These are phyloP conservation scores for Penicillium expansum DNA, from an alignment of 2,329 filamentous ascomycete species.

Conservation along the genomic window DNA sequence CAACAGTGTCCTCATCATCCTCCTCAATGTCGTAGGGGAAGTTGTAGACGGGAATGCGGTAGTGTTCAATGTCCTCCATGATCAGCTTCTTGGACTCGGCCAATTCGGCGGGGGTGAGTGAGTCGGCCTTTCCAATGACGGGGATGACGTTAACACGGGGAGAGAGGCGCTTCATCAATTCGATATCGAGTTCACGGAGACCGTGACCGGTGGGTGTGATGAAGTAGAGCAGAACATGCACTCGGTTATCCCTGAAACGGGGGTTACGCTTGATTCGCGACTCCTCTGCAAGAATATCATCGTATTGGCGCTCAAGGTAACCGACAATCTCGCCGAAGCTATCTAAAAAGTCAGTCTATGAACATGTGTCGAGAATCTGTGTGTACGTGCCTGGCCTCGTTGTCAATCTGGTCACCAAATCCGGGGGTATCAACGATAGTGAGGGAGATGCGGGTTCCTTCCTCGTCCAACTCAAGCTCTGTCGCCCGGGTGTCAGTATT, in stretches of 20 bases:
- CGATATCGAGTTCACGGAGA: conserved; percentile 97
- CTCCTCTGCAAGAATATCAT: conserved; percentile 98
- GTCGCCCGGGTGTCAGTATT: conserved; percentile 31
- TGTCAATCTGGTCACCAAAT: conserved; percentile 98
- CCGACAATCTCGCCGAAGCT: conserved; percentile 98
- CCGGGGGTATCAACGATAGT: conserved; percentile 98
- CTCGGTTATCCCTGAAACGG: conserved; percentile 97
- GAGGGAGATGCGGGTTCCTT: conserved; percentile 95
- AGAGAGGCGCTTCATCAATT: conserved; percentile 98
- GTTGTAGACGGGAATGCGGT: conserved; percentile 99
- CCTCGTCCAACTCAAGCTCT: conserved; percentile 96
- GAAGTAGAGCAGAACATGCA: conserved; percentile 98
- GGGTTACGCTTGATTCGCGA: conserved; percentile 99
- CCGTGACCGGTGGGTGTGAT: conserved; percentile 98
- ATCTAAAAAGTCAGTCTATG: conserved; percentile 27
- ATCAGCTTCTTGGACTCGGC: conserved; percentile 99
- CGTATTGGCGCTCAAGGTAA: conserved; percentile 98
- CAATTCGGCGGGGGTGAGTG: conserved; percentile 90
- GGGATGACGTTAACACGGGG: conserved; percentile 98
- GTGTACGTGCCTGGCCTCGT: conserved; percentile 79
- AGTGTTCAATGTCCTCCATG: conserved; percentile 99
- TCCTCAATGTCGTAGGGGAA: conserved; percentile 99
- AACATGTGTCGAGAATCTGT: not conserved
- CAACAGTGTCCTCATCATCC: conserved; percentile 97
- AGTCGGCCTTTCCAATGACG: conserved; percentile 97